Base-by-base conservation (phyloP, 495 filamentous ascomycete genomes). In the Penicillium herquei region DNA sequence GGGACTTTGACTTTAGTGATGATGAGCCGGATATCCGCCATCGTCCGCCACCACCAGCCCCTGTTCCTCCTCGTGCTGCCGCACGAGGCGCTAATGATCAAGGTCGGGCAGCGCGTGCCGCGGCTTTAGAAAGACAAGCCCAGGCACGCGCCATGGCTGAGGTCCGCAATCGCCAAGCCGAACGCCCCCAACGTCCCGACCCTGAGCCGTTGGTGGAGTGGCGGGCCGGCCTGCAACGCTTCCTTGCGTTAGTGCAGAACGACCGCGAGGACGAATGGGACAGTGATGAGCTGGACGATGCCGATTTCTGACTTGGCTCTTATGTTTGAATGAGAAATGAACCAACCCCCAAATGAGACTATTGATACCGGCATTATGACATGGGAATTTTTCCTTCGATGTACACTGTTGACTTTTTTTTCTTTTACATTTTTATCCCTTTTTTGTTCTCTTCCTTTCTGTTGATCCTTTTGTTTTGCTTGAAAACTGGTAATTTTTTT, bases 261-360 rank as follows among this genome's bases (percentile, higher is more conserved):
- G 84, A 87, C 58, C 75, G 80, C 32, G 83, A 84, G 64, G 82
- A 86, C 62, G 84, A 78, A 57, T 86, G 82, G 82, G 82, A 85
- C 62, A 84, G 82, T 52, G 82, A 85, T 63, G 82, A 84, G 63
- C 52, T 85, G 48, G 78, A 80, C 35, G 80, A 79, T 44, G 70
- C 16, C 21, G 49, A 51, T 64, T 44, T 76, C 70, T 37, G 74
- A 64, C 12, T 37, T 13, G 34, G 31, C 46, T 18, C 37, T 49
- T 16, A 49, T 39, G 46, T 49, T 49, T 49, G 31, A 31, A 49
- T 49, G 46, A 43, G 44, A 49, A 41, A 51, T 57, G 46, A 57
- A 50, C 21, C 21, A 26, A 26, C 21, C 21, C 35, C 39, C 39
- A 35, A 21, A 46, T 37, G 42, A 44, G 21, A 26, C 21, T 12